These are phyloP conservation scores for Begonia loranthoides DNA, from an alignment of 306 rosid species.

Conservation along the genomic window DNA sequence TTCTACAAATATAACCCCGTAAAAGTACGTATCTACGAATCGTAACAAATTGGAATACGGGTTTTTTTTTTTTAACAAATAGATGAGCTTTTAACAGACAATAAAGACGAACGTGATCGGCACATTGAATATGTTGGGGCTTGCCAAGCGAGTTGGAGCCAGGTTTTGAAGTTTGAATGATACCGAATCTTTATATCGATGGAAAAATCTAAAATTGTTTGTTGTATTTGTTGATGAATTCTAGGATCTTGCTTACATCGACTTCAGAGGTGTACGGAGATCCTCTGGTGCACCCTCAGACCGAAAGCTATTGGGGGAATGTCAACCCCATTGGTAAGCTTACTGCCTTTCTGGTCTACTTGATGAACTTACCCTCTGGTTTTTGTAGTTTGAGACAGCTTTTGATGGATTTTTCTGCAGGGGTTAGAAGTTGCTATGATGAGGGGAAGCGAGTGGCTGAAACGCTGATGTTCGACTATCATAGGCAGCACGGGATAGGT, in stretches of 20 bases:
- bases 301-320: conserved; percentile 94
- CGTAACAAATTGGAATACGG: too few relatives aligned
- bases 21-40: conserved; percentile 31
- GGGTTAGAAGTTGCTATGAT: conserved; percentile 97
- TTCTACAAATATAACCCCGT: conserved; percentile 96
- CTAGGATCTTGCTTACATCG: conserved; percentile 94
- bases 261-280: conserved; percentile 98
- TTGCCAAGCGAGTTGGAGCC: conserved; percentile 98
- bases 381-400: background rate
- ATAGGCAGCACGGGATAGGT: conserved; percentile 97
- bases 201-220: background rate
- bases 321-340: conserved; percentile 86
- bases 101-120: conserved; percentile 97
- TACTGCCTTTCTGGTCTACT: conserved; percentile 5
- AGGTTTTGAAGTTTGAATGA: conserved; percentile 30
- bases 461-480: conserved; percentile 96
- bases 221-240: conserved; percentile 6
- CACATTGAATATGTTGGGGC: conserved; percentile 96
- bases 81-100: conserved; percentile 28
- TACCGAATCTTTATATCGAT: too few relatives aligned
- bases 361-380: background rate
- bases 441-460: conserved; percentile 99
- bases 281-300: conserved; percentile 93
- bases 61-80: too few relatives aligned
- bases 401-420: conserved; percentile 16